These are phyloP conservation scores for Colletotrichum sp. DNA, from an alignment of 2,329 filamentous ascomycete genomes.

Conservation along the genomic window DNA sequence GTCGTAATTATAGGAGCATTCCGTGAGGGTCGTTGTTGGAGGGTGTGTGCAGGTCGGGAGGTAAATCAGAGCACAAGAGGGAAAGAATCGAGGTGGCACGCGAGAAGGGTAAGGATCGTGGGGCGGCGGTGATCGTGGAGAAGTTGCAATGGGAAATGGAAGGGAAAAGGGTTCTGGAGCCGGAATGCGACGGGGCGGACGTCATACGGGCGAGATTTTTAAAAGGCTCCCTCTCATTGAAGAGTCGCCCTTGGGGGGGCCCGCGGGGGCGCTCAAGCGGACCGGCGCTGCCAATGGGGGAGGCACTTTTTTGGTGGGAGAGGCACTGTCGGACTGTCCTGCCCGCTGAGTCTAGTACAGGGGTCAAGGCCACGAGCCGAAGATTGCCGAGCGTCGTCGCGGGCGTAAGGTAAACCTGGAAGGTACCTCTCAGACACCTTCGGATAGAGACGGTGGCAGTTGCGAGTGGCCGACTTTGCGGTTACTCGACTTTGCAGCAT, in stretches of 20 bases:
- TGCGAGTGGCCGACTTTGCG: not conserved
- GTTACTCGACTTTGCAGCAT: not conserved
- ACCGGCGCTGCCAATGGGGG: not conserved
- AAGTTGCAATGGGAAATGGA: slow-evolving; percentile 6
- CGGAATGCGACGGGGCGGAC: slow-evolving; percentile 17
- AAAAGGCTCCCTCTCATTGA: slow-evolving; percentile 20
- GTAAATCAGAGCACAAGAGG: not conserved
- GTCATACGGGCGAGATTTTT: slow-evolving; percentile 21
- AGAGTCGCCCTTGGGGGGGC: not conserved
- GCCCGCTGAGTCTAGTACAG: slow-evolving; percentile 5
- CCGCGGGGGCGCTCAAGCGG: slow-evolving; percentile 1
- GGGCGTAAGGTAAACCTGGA: not conserved
- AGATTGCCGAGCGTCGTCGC: slow-evolving; percentile 19
- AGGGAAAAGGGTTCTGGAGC: slow-evolving; percentile 14
- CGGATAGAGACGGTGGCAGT: not conserved
- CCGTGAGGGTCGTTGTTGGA: not conserved
- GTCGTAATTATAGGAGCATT: not conserved
- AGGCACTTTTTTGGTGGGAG: not conserved
- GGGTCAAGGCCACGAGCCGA: slow-evolving; percentile 20
- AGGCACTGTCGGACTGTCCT: not conserved
- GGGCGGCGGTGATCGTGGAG: slow-evolving; percentile 13
- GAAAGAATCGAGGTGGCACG: not conserved
- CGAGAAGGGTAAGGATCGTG: slow-evolving; percentile 8
- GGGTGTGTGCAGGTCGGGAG: not conserved
- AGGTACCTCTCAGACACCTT: not conserved